Percentiles rank a stretch among this genome's conserved stretches.
These are phyloP conservation scores for Mallotus nudiflorus DNA, from an alignment of 345 rosid genomes.

Conservation along the genomic window DNA sequence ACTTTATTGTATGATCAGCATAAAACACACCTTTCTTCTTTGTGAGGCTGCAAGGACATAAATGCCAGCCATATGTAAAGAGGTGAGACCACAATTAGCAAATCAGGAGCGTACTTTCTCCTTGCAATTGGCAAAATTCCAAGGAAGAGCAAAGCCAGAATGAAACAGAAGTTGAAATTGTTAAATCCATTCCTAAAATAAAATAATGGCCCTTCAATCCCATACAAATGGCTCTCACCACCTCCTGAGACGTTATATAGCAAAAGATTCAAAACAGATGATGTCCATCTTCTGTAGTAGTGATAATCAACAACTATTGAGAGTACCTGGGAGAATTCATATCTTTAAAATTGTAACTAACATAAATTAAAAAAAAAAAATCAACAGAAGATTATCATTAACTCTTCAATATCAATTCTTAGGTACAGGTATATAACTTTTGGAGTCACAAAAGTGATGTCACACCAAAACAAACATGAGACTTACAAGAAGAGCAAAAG, in stretches of 20 bases:
- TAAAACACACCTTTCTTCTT: constrained; percentile 83
- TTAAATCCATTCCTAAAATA: constrained; percentile 90
- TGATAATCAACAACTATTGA: constrained; percentile 64
- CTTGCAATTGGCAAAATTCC: constrained; percentile 63
- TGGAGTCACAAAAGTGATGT: background rate
- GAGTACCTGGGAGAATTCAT: constrained; percentile 55
- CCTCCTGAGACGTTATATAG: constrained; percentile 91
- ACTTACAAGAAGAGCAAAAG: constrained; percentile 67
- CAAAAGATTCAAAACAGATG: constrained; percentile 84
- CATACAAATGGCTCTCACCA: constrained; percentile 98
- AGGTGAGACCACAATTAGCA: constrained; percentile 76
- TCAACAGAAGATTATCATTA: constrained; percentile 6
- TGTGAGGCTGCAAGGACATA: constrained; percentile 97
- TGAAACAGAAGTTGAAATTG: constrained; percentile 87
- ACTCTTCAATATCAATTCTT: background rate
- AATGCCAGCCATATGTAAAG: constrained; percentile 89
- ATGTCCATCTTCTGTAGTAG: constrained; percentile 80
- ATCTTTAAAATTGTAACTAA: constrained; percentile 11
- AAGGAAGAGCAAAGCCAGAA: constrained; percentile 77
- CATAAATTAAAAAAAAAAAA: constrained; percentile 1
- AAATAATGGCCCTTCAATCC: constrained; percentile 72
- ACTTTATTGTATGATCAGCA: background rate
- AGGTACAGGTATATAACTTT: constrained; percentile 5
- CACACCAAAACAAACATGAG: constrained; percentile 7
- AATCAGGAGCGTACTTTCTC: constrained; percentile 68